Conservation (phyloP, 139 green algal species). For the Tetradesmus lagerheimii region DNA sequence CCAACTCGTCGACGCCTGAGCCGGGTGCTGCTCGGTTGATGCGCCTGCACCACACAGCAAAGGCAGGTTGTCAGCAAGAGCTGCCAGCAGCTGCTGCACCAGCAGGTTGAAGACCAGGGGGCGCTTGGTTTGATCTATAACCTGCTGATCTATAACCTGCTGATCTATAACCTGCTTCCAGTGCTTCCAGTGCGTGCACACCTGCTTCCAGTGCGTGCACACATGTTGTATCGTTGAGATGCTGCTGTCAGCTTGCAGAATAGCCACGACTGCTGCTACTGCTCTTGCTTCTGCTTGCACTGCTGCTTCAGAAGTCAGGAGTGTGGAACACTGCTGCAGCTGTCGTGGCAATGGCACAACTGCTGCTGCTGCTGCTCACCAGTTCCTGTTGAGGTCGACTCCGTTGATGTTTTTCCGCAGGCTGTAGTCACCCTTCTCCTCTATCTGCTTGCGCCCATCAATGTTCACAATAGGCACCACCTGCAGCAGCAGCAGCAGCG, state of each 20-base stretch:
- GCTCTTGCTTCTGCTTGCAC: neutral
- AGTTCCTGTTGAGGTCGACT: constrained; percentile 37
- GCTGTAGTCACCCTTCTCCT: neutral
- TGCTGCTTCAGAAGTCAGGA: neutral
- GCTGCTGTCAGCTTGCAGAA: no score
- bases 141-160: no score
- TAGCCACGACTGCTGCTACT: no score
- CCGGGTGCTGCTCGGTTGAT: neutral
- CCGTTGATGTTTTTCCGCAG: neutral
- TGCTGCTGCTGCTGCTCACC: constrained; percentile 1
- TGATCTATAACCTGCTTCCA: no score
- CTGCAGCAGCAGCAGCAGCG: constrained; percentile 26
- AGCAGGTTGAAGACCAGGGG: no score
- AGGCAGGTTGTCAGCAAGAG: neutral
- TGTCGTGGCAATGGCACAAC: neutral
- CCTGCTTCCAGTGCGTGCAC: no score
- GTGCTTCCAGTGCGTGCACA: no score
- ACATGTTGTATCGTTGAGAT: no score
- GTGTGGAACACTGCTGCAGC: neutral
- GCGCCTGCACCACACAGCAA: neutral
- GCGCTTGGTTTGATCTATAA: no score
- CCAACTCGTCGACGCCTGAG: neutral
- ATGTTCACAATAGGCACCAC: constrained; percentile 29
- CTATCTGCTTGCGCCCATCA: constrained; percentile 14
- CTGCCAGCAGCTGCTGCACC: neutral